Evolutionary conservation across 768 basidiomycete species (phyloP).

Genomic region (Mrakia blollopis): DNA sequence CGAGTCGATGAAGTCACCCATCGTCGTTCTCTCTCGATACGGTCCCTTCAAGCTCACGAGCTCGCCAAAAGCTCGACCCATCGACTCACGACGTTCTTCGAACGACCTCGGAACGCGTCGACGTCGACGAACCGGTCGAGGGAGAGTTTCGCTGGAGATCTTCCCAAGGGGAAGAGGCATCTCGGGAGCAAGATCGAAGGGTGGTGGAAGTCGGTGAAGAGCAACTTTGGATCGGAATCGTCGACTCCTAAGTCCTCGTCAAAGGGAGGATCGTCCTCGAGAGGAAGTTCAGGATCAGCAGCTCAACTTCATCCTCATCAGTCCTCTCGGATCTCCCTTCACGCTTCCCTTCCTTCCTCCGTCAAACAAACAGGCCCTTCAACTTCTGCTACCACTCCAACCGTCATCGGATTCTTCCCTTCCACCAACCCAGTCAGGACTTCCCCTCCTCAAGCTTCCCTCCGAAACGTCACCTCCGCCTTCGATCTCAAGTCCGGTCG

Average conservation of each 20-base stretch:
- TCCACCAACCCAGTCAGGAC: conserved; percentile 9
- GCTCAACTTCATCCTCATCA: background rate
- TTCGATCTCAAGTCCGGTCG: conserved; percentile 7
- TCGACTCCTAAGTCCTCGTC: conserved; percentile 3
- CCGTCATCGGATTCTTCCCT: conserved; percentile 21
- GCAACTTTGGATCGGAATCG: conserved; percentile 40
- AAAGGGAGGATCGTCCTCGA: conserved; percentile 2
- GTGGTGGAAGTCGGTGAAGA: conserved; percentile 46
- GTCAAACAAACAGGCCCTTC: conserved; percentile 4
- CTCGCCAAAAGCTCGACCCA: conserved; percentile 19
- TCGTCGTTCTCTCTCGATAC: conserved; percentile 22
- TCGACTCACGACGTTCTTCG: conserved; percentile 32
- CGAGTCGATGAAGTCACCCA: background rate
- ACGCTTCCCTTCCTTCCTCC: conserved; percentile 11
- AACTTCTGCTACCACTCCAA: background rate
- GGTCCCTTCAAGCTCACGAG: conserved; percentile 23
- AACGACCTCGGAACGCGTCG: conserved; percentile 37
- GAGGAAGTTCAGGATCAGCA: background rate
- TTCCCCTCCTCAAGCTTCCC: conserved; percentile 2
- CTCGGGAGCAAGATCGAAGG: conserved; percentile 45
- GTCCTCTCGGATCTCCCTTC: conserved; percentile 5
- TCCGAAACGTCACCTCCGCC: conserved; percentile 13
- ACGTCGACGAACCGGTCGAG: conserved; percentile 36
- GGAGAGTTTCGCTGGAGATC: conserved; percentile 29
- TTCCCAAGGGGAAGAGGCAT: conserved; percentile 35